Evolutionary conservation across 2,329 filamentous ascomycete genomes (phyloP), one percentile per base, ranked within the genome.

Genomic region (Colletotrichum sojae): DNA sequence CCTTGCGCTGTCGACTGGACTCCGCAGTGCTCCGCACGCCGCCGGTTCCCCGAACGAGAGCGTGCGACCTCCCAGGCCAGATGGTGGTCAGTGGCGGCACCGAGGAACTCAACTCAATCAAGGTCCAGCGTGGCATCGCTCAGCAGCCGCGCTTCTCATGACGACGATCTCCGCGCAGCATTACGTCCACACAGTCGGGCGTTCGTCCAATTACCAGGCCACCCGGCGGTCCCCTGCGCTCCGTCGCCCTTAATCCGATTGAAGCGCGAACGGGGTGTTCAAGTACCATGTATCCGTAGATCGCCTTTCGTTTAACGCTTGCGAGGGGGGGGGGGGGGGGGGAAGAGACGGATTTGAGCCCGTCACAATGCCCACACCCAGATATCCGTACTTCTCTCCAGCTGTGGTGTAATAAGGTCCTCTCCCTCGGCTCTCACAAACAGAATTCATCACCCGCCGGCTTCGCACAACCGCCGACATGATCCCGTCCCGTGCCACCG

Each of bases 1-100:
- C 45, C 20, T 43, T 61, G 40, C 39, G 63, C 39, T 55, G 5
- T 31, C 40, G 40, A 43, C 40, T 15, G 40, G 57, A 40, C 40
- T 51, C 49, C 48, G 63, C 58, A 49, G 56, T 66, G 22, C 49
- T 61, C 56, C 63, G 57, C 63, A 56, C 27, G 40, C 56, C 52
- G 58, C 58, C 51, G 31, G 51, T 63, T 48, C 64, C 64, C 64
- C 58, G 58, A 54, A 54, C 3, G 6, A 36, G 10, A 51, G 15
- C 20, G 27, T 16, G 48, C 48, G 27, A n/a, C 52, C 39, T 13
- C 18, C 18, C 40, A 22, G 31, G 43, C 13, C 40, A 43, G 40
- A 15, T 6, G 16, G 13, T n/a, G 16, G 40, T n/a, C 40, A 43
- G 40, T 40, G 16, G 13, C 31, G 3, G 25, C 22, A 31, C 57